phyloP scores from a whole-genome alignment of 306 rosid species.

The Rosa chinensis region DNA sequence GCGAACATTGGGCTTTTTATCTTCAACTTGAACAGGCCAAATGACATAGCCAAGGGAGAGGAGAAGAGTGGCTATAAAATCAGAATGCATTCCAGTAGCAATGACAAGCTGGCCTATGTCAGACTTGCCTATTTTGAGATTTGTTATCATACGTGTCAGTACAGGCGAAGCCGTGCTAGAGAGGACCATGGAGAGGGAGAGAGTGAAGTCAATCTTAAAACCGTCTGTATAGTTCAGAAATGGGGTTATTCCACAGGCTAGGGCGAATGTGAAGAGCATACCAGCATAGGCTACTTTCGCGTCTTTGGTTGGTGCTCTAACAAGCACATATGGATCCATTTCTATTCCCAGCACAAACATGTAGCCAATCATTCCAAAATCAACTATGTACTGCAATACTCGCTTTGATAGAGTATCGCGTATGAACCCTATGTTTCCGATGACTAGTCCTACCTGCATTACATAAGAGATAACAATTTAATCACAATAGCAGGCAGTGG shows the following conservation, averaged over 20 bases:
- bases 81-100: constrained; percentile 84
- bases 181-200: constrained; percentile 56
- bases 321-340: constrained; percentile 71
- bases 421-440: constrained; percentile 64
- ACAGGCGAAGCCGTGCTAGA: constrained; percentile 87
- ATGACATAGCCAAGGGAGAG: constrained; percentile 60
- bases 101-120: constrained; percentile 89
- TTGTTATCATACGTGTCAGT: constrained; percentile 67
- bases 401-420: constrained; percentile 29
- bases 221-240: constrained; percentile 33
- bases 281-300: constrained; percentile 74
- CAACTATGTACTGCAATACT: constrained; percentile 61
- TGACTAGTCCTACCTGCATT: constrained; percentile 64
- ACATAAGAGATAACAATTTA: background rate
- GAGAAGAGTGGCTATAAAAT: constrained; percentile 58
- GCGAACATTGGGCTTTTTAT: constrained; percentile 17
- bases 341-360: constrained; percentile 93
- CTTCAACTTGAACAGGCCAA: constrained; percentile 32
- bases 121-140: constrained; percentile 75
- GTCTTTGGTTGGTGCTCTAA: constrained; percentile 55
- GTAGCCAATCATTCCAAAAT: constrained; percentile 83
- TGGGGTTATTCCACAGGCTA: constrained; percentile 45
- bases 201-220: constrained; percentile 36
- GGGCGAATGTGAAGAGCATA: constrained; percentile 54
- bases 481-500: background rate